phyloP scores from a whole-genome alignment of 371 early-diverging fungal genomes.

The Circinella umbellata region DNA sequence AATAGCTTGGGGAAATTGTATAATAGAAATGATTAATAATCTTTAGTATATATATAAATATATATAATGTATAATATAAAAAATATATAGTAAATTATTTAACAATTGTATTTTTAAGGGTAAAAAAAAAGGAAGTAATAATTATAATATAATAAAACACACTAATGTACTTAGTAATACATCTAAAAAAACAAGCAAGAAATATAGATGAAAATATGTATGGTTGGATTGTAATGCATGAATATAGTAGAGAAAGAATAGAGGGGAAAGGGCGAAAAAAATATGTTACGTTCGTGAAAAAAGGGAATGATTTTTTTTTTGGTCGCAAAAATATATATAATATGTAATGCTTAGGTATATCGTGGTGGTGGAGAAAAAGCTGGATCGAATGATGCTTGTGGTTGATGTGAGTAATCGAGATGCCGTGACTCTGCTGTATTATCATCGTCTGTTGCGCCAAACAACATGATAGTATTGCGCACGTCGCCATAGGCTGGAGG shows the following conservation, averaged over 20 bases:
- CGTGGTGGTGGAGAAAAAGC: conserved; percentile 10
- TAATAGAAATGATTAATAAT: conserved; percentile 10
- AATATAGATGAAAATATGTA: background rate
- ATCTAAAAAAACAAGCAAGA: background rate
- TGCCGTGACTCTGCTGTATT: conserved; percentile 7
- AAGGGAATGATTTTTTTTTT: background rate
- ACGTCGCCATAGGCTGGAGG: conserved; percentile 60
- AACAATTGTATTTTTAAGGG: background rate
- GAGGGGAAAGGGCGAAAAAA: too few relatives aligned
- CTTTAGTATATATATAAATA: background rate
- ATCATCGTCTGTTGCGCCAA: conserved; percentile 27
- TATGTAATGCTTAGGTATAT: conserved; percentile 13
- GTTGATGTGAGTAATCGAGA: conserved; percentile 20
- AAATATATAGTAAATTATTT: background rate
- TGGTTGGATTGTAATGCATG: background rate
- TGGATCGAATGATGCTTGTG: background rate
- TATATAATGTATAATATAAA: too few relatives aligned
- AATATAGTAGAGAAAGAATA: background rate
- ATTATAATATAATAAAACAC: background rate
- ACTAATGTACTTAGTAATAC: background rate
- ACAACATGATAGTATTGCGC: conserved; percentile 49
- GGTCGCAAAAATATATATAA: background rate
- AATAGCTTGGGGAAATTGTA: conserved; percentile 4
- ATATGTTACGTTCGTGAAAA: background rate
- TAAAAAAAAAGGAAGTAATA: conserved; percentile 1